A percentile compares a stretch with the other conserved stretches of the same genome.
phyloP scores from a whole-genome alignment of 805 yeast genomes.

The Zygoascus flipseniorum region DNA sequence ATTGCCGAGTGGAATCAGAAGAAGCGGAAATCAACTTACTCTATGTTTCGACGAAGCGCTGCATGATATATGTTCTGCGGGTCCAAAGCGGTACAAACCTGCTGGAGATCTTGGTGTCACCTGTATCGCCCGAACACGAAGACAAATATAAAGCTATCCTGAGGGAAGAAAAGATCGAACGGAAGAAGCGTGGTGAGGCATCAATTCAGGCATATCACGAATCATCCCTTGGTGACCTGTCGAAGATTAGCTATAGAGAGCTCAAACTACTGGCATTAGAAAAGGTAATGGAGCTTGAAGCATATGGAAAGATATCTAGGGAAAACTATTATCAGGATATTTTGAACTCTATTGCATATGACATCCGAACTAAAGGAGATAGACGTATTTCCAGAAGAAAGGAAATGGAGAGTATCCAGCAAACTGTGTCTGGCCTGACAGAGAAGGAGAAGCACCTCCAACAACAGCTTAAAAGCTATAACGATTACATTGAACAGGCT shows the following conservation, averaged over 20 bases:
- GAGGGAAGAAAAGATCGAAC: constrained; percentile 32
- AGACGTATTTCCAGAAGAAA: constrained; percentile 39
- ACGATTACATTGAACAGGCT: constrained; percentile 42
- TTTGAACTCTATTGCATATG: constrained; percentile 75
- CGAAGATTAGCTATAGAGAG: constrained; percentile 49
- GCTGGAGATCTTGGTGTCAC: constrained; percentile 58
- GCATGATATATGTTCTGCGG: constrained; percentile 71
- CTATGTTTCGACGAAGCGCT: constrained; percentile 71
- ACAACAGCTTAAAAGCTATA: constrained; percentile 35
- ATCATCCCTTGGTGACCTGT: constrained; percentile 43
- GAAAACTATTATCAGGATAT: constrained; percentile 68
- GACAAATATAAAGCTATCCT: constrained; percentile 48
- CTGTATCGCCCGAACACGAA: constrained; percentile 66
- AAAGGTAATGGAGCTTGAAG: constrained; percentile 66
- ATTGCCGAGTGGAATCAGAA: constrained; percentile 34
- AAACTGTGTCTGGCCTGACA: constrained; percentile 37
- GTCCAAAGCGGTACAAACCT: constrained; percentile 66
- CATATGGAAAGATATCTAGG: constrained; percentile 54
- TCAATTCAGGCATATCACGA: constrained; percentile 19
- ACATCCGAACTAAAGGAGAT: constrained; percentile 52
- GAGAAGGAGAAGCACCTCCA: constrained; percentile 39
- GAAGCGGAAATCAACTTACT: constrained; percentile 54
- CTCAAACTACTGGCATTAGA: constrained; percentile 71
- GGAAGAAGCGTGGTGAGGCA: constrained; percentile 24
- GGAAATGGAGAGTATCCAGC: constrained; percentile 38